Evolutionary conservation across 495 filamentous ascomycete species (phyloP), one percentile per base, ranked within the genome.

Genomic region (Amphirosellinia nigrospora): DNA sequence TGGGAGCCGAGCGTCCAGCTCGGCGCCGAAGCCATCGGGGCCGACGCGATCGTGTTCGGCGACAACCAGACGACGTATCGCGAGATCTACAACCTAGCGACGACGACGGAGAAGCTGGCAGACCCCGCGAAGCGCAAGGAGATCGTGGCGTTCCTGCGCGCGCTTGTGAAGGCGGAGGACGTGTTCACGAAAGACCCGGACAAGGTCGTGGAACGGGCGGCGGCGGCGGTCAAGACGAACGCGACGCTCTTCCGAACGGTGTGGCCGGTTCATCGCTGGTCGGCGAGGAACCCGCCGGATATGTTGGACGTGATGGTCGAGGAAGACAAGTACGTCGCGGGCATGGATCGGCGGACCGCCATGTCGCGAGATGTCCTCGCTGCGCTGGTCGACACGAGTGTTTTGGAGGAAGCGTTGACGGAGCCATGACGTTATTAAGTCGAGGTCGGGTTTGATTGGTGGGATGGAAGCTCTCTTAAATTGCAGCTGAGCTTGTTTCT

Each of bases 1-100:
- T 85, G 83, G 83, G 83, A 84, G 71, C 79, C 83, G 9, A 74
- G 79, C 4, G 79, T 81, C 16, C 73, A 85, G 70, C 75, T 84
- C 15, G 83, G 72, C 3, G 74, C 75, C 41, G 59, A 79, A 10
- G 76, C 77, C 0, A 58, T 81, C 21, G 78, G 78, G 16, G 65
- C 50, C 7, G 72, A 74, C 52, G 73, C 76, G 9, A 72, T 73
- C 32, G 64, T 79, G 13, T 71, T 83, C 11, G 82, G 81, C 69
- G 72, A 79, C 70, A 79, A 84, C 64, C 67, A 69, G 39, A 71
- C 73, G 8, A 48, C 81, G 2, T 85, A 85, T 66, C 79, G 83
- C 34, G 83, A 85, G 73, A 73, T 85, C 11, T 84, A 79, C 72
- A 81, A 74, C 58, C 71, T 85, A 11, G 76, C 81, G 52, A 79